phyloP scores from a whole-genome alignment of 306 rosid species.

The Casuarina glauca region DNA sequence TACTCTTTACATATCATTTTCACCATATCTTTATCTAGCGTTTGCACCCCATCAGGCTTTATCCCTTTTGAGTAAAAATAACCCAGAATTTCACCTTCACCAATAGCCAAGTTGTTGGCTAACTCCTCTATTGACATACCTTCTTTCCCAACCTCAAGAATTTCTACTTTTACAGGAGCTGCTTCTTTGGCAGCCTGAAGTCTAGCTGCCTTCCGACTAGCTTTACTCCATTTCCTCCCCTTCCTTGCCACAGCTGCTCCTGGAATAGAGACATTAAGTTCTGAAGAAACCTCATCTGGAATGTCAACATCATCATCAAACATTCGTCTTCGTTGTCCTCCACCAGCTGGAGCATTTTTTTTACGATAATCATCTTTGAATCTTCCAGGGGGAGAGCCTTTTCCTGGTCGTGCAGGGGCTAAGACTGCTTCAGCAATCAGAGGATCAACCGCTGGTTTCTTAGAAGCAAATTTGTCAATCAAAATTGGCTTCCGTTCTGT shows the following conservation, averaged over 20 bases:
- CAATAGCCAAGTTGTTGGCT: constrained; percentile 69
- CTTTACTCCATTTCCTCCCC: constrained; percentile 99
- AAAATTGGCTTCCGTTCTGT: constrained; percentile 84
- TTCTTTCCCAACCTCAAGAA: constrained; percentile 73
- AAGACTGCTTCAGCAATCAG: constrained; percentile 61
- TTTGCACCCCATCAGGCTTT: constrained; percentile 97
- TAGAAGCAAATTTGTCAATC: constrained; percentile 88
- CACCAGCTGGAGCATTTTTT: constrained; percentile 62
- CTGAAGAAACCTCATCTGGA: constrained; percentile 65
- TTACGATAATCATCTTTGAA: constrained; percentile 71
- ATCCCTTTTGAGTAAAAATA: constrained; percentile 76
- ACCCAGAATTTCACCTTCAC: constrained; percentile 92
- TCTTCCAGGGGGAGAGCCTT: constrained; percentile 64
- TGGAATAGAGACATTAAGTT: constrained; percentile 68
- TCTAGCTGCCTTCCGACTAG: constrained; percentile 93
- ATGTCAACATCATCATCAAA: constrained; percentile 43
- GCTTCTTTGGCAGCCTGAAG: constrained; percentile 96
- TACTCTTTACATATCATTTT: constrained; percentile 90
- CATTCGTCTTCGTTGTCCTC: constrained; percentile 62
- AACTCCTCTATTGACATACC: constrained; percentile 92
- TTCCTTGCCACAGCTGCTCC: constrained; percentile 62
- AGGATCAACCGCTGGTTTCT: constrained; percentile 70
- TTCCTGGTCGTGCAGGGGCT: constrained; percentile 81
- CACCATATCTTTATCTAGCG: constrained; percentile 86
- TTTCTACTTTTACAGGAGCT: constrained; percentile 97